phyloP scores from a whole-genome alignment of 1,284 basidiomycete genomes.

The Trichosporon ovoides region DNA sequence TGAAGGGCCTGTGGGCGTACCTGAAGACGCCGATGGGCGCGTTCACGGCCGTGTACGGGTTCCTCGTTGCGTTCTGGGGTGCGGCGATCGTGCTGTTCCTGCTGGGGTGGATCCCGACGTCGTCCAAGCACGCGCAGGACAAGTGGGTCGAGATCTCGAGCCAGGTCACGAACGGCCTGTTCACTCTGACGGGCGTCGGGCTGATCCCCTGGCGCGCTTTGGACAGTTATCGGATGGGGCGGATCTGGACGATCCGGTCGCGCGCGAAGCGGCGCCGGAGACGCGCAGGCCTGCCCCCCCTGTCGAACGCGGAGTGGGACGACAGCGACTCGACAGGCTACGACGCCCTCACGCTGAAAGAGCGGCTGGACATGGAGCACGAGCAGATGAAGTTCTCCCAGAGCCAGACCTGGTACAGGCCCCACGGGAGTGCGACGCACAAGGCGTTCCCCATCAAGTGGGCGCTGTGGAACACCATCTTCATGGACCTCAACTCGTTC shows the following conservation, averaged over 20 bases:
- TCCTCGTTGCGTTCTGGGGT: slow-evolving; percentile 72
- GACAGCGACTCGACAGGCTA: slow-evolving; percentile 67
- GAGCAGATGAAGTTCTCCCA: slow-evolving; percentile 50
- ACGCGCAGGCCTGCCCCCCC: slow-evolving; percentile 60
- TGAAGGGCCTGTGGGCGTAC: slow-evolving; percentile 74
- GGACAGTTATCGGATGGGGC: slow-evolving; percentile 69
- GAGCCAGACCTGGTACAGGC: slow-evolving; percentile 73
- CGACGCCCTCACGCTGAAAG: slow-evolving; percentile 60
- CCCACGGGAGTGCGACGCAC: slow-evolving; percentile 80
- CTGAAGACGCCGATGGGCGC: slow-evolving; percentile 68
- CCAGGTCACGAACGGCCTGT: slow-evolving; percentile 74
- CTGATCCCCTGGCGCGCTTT: slow-evolving; percentile 65
- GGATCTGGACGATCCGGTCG: slow-evolving; percentile 69
- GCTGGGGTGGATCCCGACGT: slow-evolving; percentile 42
- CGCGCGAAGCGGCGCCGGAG: slow-evolving; percentile 56
- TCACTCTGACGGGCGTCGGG: slow-evolving; percentile 64
- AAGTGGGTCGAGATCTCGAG: slow-evolving; percentile 58
- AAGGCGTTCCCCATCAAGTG: slow-evolving; percentile 73
- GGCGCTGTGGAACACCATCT: slow-evolving; percentile 47
- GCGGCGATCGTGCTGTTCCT: slow-evolving; percentile 78
- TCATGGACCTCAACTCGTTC: slow-evolving; percentile 74
- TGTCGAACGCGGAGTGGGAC: slow-evolving; percentile 71
- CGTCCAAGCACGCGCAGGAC: slow-evolving; percentile 36
- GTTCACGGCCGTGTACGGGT: slow-evolving; percentile 71
- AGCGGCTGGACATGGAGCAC: slow-evolving; percentile 63